Evolutionary conservation across 2,329 filamentous ascomycete species (phyloP).

Genomic region (Apiospora marii): DNA sequence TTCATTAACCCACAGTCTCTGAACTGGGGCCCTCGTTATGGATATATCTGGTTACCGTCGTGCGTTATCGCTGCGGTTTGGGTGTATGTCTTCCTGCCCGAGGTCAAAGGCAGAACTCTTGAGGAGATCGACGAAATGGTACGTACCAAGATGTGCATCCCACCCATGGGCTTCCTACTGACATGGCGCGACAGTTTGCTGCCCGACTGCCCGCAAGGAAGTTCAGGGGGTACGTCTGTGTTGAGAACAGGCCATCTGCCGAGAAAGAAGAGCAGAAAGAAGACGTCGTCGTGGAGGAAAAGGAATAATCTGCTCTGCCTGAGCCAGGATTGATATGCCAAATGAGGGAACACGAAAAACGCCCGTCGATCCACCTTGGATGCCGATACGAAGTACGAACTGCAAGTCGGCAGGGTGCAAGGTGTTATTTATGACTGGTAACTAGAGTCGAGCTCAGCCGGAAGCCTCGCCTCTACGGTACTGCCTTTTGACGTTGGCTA

Average conservation of each 20-base stretch:
- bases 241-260: slow-evolving; percentile 18
- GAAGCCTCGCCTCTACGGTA: no score
- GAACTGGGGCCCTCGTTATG: slow-evolving; percentile 60
- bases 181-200: slow-evolving; percentile 32
- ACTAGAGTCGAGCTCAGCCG: not conserved
- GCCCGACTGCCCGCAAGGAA: slow-evolving; percentile 34
- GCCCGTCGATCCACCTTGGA: not conserved
- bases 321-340: not conserved
- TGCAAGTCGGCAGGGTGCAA: slow-evolving; percentile 5
- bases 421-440: not conserved
- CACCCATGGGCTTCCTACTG: not conserved
- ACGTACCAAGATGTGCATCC: slow-evolving; percentile 21
- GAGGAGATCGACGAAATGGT: slow-evolving; percentile 59
- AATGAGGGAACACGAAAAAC: not conserved
- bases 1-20: slow-evolving; percentile 60
- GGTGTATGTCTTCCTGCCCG: slow-evolving; percentile 55
- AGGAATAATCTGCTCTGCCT: slow-evolving; percentile 15
- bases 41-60: slow-evolving; percentile 57
- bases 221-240: slow-evolving; percentile 34
- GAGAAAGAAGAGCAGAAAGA: slow-evolving; percentile 13
- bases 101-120: slow-evolving; percentile 55
- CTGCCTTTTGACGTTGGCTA: not conserved
- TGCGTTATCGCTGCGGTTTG: slow-evolving; percentile 36
- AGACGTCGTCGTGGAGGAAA: slow-evolving; percentile 7
- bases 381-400: not conserved